Evolutionary conservation across 495 filamentous ascomycete genomes (phyloP).

Genomic region (Lichenothelia convexa): DNA sequence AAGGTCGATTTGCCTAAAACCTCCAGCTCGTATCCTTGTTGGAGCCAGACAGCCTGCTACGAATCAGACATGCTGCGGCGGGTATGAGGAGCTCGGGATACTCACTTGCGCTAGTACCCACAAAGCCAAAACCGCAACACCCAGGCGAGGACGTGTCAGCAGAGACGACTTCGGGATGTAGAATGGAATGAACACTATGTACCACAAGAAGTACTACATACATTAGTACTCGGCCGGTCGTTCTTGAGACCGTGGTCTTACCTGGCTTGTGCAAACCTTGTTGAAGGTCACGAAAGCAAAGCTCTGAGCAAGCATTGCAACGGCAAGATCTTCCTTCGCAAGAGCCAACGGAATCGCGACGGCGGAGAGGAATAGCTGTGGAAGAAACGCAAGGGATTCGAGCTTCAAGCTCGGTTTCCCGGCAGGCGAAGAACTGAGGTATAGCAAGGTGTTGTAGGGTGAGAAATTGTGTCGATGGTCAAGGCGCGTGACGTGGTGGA

Average conservation of each 20-base stretch:
- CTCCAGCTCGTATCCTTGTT: slow-evolving; percentile 74
- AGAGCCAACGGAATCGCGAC: slow-evolving; percentile 57
- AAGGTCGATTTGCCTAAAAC: slow-evolving; percentile 78
- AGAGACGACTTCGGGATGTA: slow-evolving; percentile 71
- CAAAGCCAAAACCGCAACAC: slow-evolving; percentile 39
- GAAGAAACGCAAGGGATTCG: slow-evolving; percentile 72
- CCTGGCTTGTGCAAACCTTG: slow-evolving; percentile 96
- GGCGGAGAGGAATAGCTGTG: slow-evolving; percentile 63
- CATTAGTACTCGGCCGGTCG: slow-evolving; percentile 1
- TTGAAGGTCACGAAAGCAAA: slow-evolving; percentile 96
- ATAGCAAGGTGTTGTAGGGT: slow-evolving; percentile 81
- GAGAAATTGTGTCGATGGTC: slow-evolving; percentile 98
- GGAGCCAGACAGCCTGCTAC: slow-evolving; percentile 62
- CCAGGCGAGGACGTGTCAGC: slow-evolving; percentile 35
- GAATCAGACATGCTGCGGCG: background rate
- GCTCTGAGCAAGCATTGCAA: slow-evolving; percentile 93
- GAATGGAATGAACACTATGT: slow-evolving; percentile 78
- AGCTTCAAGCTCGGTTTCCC: slow-evolving; percentile 28
- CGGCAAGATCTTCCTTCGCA: slow-evolving; percentile 67
- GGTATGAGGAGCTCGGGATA: background rate
- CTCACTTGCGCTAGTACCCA: slow-evolving; percentile 54
- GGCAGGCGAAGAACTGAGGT: slow-evolving; percentile 50
- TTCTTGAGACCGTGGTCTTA: slow-evolving; percentile 22
- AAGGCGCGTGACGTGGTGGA: slow-evolving; percentile 81
- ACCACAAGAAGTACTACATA: slow-evolving; percentile 92